Evolutionary conservation across 495 filamentous ascomycete genomes (phyloP).

Genomic region (Chaetomium fimeti): DNA sequence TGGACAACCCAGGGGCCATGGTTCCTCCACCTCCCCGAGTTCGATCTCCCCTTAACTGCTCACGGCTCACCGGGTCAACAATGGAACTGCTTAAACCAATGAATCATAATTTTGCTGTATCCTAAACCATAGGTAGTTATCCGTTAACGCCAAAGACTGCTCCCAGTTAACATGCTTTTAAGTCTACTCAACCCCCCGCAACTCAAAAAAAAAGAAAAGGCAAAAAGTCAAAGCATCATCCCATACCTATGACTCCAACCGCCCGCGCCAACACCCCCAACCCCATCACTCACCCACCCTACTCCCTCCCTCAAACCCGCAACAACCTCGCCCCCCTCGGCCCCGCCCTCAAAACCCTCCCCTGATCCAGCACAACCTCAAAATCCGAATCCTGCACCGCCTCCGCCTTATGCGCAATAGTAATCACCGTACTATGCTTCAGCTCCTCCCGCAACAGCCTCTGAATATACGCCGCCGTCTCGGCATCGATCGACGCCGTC

Average conservation of each 20-base stretch:
- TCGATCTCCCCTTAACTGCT: too few relatives aligned
- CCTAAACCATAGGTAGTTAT: too few relatives aligned
- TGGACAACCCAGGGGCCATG: too few relatives aligned
- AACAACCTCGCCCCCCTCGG: slow-evolving; percentile 17
- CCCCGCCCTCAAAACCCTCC: slow-evolving; percentile 47
- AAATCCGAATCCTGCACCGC: slow-evolving; percentile 75
- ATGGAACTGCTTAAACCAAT: too few relatives aligned
- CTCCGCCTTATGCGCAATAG: slow-evolving; percentile 80
- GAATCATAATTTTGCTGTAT: too few relatives aligned
- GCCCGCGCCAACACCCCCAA: background rate
- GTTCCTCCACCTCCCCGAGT: too few relatives aligned
- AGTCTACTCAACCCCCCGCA: too few relatives aligned
- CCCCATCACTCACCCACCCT: background rate
- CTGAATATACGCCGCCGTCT: slow-evolving; percentile 76
- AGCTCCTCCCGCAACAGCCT: slow-evolving; percentile 72
- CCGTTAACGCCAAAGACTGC: too few relatives aligned
- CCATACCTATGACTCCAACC: background rate
- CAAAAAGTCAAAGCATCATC: background rate
- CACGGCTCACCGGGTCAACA: too few relatives aligned
- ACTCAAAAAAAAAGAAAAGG: too few relatives aligned
- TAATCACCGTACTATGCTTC: slow-evolving; percentile 75
- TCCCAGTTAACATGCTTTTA: too few relatives aligned
- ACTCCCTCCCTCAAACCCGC: too few relatives aligned
- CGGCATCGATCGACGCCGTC: slow-evolving; percentile 79
- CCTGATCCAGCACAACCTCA: slow-evolving; percentile 68